Evolutionary conservation across 441 rosid species (phyloP), one percentile per base, ranked within the genome.

Genomic region (Mallotus japonicus): DNA sequence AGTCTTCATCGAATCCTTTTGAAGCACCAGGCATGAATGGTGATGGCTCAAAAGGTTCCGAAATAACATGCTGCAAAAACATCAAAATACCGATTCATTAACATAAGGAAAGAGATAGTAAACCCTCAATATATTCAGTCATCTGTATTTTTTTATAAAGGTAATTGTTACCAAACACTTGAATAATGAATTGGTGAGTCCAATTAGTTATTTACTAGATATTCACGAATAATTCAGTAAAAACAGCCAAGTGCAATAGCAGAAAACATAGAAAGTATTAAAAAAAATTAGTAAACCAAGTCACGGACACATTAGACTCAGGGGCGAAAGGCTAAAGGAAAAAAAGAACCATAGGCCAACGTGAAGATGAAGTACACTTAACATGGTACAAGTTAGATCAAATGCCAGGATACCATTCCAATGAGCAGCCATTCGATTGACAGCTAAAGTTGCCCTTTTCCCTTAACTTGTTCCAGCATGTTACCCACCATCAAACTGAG

Each of bases 21-120:
- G 86, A 80, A 74, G 81, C 85, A 82, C 85, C 87, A 65, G 95
- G 89, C 85, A 92, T 77, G 81, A 91, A 88, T 17, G 97, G 97
- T 3, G 97, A 91, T 78, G 92, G 91, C 85, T 95, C 95, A 81
- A 95, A 92, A 74, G 99, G 94, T 78, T 90, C 99, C 56, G 96
- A 84, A 15, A 92, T 91, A 74, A 85, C 89, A 83, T 92, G 97
- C 99, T 95, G 97, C 75, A 76, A 80, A 76, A n/a, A 86, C 65
- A 69, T 44, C 10, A 71, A 77, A 75, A 66, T 67, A 73, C 65
- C 67, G 70, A 66, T 53, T 49, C 56, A 65, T 77, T 61, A 68
- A 15, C 53, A 46, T 60, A 9, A 13, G 67, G 49, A 59, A 62
- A 54, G 42, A 49, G 66, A 68, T 24, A 62, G 15, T 60, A 71